phyloP scores from a whole-genome alignment of 306 rosid genomes.

The Delonix regia region DNA sequence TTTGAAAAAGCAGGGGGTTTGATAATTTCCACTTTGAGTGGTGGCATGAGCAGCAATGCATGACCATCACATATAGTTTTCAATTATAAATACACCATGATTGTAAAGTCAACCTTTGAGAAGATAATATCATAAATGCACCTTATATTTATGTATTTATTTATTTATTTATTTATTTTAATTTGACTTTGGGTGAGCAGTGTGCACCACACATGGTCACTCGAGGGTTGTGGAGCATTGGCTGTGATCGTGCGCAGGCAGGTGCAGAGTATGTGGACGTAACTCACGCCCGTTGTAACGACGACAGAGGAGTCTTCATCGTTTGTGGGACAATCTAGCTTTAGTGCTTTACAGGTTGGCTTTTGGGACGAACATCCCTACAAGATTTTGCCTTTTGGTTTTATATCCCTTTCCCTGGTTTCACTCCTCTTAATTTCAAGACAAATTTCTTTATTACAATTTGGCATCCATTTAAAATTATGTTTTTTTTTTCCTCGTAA shows the following conservation, averaged over 20 bases:
- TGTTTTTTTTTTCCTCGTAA: not conserved
- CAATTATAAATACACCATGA: not conserved
- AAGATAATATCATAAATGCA: constrained; percentile 22
- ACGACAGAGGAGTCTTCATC: constrained; percentile 21
- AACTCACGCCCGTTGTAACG: not conserved
- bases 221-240: no score
- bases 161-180: not conserved
- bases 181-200: constrained; percentile 25
- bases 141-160: not conserved
- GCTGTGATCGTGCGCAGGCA: not conserved
- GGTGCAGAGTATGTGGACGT: not conserved
- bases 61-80: not conserved
- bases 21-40: constrained; percentile 28
- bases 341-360: constrained; percentile 44
- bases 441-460: no score
- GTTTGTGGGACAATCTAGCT: constrained; percentile 20
- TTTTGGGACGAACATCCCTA: not conserved
- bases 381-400: not conserved
- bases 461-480: not conserved
- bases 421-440: not conserved
- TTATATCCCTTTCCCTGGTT: constrained; percentile 16
- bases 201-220: constrained; percentile 26
- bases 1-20: not conserved
- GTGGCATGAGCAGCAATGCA: constrained; percentile 29
- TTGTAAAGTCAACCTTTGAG: constrained; percentile 6